Percentiles rank a stretch among this genome's conserved stretches.
phyloP scores from a whole-genome alignment of 2,329 filamentous ascomycete species.

The Metarhizium anisopliae region DNA sequence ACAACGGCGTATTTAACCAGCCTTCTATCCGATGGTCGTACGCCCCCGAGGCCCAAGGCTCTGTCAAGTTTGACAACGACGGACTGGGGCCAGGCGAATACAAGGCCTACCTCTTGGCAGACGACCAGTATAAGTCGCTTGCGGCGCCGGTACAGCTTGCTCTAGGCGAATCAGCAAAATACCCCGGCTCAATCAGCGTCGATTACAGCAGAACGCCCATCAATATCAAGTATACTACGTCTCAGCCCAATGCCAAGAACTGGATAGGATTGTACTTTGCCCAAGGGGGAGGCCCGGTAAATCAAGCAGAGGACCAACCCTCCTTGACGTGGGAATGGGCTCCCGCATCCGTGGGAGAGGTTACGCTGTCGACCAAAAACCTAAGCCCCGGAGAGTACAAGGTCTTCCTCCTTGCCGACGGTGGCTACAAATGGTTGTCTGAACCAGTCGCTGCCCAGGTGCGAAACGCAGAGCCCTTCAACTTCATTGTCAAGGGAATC shows the following conservation, averaged over 20 bases:
- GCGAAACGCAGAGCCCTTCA: not conserved
- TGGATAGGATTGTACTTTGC: conserved; percentile 27
- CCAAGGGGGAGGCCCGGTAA: conserved; percentile 20
- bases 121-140: conserved; percentile 24
- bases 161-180: not conserved
- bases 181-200: not conserved
- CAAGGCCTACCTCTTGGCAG: conserved; percentile 23
- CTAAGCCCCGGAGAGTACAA: conserved; percentile 21
- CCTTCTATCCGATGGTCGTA: conserved; percentile 19
- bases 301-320: conserved; percentile 14
- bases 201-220: conserved; percentile 7
- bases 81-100: conserved; percentile 19
- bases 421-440: conserved; percentile 25
- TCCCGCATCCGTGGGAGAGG: conserved; percentile 13
- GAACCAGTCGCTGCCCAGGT: conserved; percentile 17
- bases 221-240: conserved; percentile 23
- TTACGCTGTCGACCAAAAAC: conserved; percentile 12
- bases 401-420: conserved; percentile 23
- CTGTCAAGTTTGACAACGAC: conserved; percentile 12
- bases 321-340: conserved; percentile 25
- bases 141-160: conserved; percentile 19
- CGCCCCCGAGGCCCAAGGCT: conserved; percentile 16
- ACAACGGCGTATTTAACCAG: conserved; percentile 14
- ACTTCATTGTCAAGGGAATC: conserved; percentile 17
- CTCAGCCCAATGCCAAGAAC: conserved; percentile 16